phyloP scores from a whole-genome alignment of 345 rosid species.

The Draba incana region DNA sequence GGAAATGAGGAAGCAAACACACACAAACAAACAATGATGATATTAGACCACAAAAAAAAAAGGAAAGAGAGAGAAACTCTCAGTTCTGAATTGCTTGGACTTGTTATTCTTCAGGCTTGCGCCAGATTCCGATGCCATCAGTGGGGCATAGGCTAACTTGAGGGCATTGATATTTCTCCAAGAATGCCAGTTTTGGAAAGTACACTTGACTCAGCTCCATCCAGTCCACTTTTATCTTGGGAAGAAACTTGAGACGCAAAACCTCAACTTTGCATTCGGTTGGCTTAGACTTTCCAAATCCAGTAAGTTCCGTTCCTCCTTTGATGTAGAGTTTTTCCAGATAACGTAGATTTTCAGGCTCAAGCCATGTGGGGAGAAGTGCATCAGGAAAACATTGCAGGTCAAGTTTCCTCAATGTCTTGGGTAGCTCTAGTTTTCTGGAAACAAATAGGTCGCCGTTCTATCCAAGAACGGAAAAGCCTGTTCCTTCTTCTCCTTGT shows the following conservation, averaged over 20 bases:
- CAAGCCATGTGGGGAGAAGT: constrained; percentile 34
- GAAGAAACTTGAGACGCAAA: constrained; percentile 39
- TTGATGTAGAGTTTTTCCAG: constrained; percentile 45
- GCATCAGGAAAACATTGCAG: constrained; percentile 42
- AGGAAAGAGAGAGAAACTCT: not conserved
- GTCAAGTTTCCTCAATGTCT: constrained; percentile 40
- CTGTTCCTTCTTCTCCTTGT: not conserved
- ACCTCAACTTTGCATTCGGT: not conserved
- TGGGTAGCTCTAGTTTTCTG: constrained; percentile 26
- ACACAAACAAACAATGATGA: not conserved
- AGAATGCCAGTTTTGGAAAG: constrained; percentile 30
- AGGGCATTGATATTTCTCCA: constrained; percentile 40
- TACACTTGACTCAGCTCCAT: constrained; percentile 1
- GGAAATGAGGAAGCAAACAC: constrained; percentile 20
- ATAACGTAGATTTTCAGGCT: not conserved
- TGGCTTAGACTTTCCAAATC: constrained; percentile 11
- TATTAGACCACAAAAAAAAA: not conserved
- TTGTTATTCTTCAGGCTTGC: not conserved
- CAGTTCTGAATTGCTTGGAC: not conserved
- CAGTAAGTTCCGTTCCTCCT: constrained; percentile 41
- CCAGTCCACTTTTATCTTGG: constrained; percentile 40
- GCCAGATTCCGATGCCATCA: constrained; percentile 29
- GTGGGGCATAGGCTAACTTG: constrained; percentile 39
- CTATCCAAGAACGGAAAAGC: no score
- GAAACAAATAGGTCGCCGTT: no score